Conservation (phyloP, 2,329 filamentous ascomycete genomes). For the Lasiodiplodia gonubiensis region DNA sequence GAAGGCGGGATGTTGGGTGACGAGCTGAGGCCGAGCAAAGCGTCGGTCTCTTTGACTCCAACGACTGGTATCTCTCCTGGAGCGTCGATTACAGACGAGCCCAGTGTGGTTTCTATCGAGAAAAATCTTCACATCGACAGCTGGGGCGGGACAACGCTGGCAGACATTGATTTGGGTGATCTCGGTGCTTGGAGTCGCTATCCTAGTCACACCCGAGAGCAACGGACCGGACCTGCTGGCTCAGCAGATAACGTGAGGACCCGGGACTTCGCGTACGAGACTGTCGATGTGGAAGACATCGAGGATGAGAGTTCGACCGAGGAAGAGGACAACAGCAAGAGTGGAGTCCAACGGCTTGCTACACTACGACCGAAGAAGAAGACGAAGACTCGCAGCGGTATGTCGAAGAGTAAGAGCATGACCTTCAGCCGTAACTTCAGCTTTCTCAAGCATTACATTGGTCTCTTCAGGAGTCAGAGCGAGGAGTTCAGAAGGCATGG, state of each 20-base stretch:
- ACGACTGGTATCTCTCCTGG: constrained; percentile 1
- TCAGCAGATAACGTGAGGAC: constrained; percentile 46
- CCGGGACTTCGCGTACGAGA: constrained; percentile 51
- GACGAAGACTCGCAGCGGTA: constrained; percentile 28
- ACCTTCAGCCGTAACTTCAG: constrained; percentile 48
- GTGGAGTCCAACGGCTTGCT: constrained; percentile 6
- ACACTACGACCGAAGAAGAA: constrained; percentile 17
- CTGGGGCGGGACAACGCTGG: background rate
- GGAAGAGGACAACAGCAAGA: constrained; percentile 35
- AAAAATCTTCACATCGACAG: background rate
- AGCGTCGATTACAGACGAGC: background rate
- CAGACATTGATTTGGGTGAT: constrained; percentile 15
- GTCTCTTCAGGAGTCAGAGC: constrained; percentile 50
- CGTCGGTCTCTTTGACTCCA: background rate
- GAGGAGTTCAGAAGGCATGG: constrained; percentile 47
- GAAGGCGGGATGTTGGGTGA: constrained; percentile 3
- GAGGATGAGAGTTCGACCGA: constrained; percentile 34
- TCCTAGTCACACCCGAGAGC: constrained; percentile 52
- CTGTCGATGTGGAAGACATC: constrained; percentile 36
- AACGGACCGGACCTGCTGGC: constrained; percentile 49
- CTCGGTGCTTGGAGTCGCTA: constrained; percentile 53
- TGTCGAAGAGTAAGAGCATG: constrained; percentile 46
- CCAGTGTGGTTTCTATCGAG: background rate
- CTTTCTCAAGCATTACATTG: constrained; percentile 53
- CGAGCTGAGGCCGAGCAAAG: background rate